Conservation (phyloP, 2,329 filamentous ascomycete genomes). For the Colletotrichum liaoningense region DNA sequence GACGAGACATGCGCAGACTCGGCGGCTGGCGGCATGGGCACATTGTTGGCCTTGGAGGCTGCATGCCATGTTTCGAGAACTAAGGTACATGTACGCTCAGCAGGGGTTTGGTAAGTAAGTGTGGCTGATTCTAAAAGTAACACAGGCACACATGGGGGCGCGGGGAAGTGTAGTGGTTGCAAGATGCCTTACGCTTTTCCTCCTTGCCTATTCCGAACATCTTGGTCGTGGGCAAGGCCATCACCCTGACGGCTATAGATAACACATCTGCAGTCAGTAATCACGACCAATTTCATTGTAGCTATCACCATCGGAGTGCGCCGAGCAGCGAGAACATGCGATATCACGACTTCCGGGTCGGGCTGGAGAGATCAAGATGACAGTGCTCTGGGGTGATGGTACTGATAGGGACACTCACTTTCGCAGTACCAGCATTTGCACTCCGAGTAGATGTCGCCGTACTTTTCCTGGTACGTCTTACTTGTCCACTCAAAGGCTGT, state of each 20-base stretch:
- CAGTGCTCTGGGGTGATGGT: not conserved
- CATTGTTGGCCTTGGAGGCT: conserved; percentile 53
- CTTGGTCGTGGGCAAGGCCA: conserved; percentile 59
- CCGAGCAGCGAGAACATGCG: not conserved
- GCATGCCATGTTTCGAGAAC: conserved; percentile 52
- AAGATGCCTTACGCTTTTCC: conserved; percentile 49
- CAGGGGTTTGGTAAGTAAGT: not conserved
- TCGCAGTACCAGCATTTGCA: conserved; percentile 87
- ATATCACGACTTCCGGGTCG: not conserved
- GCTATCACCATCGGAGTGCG: conserved; percentile 5
- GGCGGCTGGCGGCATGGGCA: conserved; percentile 56
- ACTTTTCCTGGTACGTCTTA: conserved; percentile 72
- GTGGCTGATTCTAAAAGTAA: not conserved
- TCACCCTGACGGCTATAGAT: conserved; percentile 63
- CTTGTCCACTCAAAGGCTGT: conserved; percentile 76
- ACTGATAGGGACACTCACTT: conserved; percentile 43
- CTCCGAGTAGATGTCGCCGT: conserved; percentile 73
- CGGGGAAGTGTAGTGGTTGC: not conserved
- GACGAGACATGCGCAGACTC: conserved; percentile 74
- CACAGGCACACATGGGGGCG: not conserved
- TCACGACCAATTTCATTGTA: not conserved
- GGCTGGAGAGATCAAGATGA: not conserved
- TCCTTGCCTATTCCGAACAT: conserved; percentile 57
- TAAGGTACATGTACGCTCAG: not conserved
- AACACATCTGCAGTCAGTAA: conserved; percentile 2